Evolutionary conservation across 495 filamentous ascomycete genomes (phyloP).

Genomic region (Acidiella bohemica): DNA sequence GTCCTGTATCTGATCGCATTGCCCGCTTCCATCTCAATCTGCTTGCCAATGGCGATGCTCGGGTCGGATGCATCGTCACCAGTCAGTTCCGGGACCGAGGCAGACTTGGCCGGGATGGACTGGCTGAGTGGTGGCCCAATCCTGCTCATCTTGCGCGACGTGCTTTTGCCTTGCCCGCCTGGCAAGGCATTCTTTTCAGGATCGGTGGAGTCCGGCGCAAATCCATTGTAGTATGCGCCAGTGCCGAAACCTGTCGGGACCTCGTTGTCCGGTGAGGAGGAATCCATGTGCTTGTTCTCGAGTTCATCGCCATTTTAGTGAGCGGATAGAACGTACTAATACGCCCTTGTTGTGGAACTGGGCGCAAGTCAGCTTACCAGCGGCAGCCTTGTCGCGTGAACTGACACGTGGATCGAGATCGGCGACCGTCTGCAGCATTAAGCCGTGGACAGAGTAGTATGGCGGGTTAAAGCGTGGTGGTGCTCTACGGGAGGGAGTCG

Average conservation of each 20-base stretch:
- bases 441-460: no score
- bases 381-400: no score
- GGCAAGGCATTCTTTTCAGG: constrained; percentile 14
- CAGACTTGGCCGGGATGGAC: constrained; percentile 6
- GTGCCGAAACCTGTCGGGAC: constrained; percentile 3
- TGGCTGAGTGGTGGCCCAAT: constrained; percentile 18
- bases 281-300: constrained; percentile 2
- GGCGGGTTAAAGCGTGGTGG: no score
- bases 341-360: constrained; percentile 28
- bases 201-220: constrained; percentile 10
- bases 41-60: constrained; percentile 46
- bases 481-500: no score
- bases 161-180: not conserved
- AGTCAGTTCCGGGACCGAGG: constrained; percentile 8
- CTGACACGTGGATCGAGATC: constrained; percentile 24
- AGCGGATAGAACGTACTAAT: constrained; percentile 29
- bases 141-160: constrained; percentile 22
- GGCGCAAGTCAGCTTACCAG: no score
- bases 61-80: constrained; percentile 29
- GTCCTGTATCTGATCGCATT: constrained; percentile 77
- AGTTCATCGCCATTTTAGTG: constrained; percentile 40
- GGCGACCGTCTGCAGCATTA: constrained; percentile 33
- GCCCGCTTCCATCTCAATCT: constrained; percentile 63
- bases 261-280: constrained; percentile 16
- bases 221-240: constrained; percentile 18